Evolutionary conservation across 371 early-diverging fungal species (phyloP).

Genomic region (Mortierella polycephala): DNA sequence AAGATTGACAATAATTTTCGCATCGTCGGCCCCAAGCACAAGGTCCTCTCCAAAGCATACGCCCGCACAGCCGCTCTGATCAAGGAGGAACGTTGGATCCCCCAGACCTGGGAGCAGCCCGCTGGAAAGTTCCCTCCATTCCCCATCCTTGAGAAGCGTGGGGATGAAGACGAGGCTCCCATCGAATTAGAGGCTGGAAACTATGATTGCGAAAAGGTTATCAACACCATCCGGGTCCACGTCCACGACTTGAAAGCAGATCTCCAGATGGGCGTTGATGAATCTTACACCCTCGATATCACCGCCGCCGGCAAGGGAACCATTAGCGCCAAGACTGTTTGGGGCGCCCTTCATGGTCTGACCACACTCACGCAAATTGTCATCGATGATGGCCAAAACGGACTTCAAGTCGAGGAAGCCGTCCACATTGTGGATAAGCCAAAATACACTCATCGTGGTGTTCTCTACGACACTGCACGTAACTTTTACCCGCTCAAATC

Average conservation of each 20-base stretch:
- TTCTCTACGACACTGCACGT: slow-evolving; percentile 80
- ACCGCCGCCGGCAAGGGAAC: slow-evolving; percentile 58
- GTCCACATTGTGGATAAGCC: slow-evolving; percentile 78
- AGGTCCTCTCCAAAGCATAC: slow-evolving; percentile 36
- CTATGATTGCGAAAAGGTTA: slow-evolving; percentile 1
- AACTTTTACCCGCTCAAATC: slow-evolving; percentile 76
- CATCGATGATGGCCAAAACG: slow-evolving; percentile 54
- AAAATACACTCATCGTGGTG: slow-evolving; percentile 76
- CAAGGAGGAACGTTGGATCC: slow-evolving; percentile 49
- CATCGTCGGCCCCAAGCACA: slow-evolving; percentile 34
- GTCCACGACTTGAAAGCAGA: slow-evolving; percentile 54
- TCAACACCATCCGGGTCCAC: slow-evolving; percentile 42
- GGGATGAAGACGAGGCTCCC: slow-evolving; percentile 13
- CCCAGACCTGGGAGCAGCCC: slow-evolving; percentile 48
- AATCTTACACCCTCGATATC: slow-evolving; percentile 74
- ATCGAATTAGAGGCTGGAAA: neutral
- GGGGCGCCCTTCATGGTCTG: slow-evolving; percentile 81
- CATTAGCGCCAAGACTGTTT: slow-evolving; percentile 72
- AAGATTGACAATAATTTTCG: slow-evolving; percentile 37
- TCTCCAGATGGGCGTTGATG: slow-evolving; percentile 66
- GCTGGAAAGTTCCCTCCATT: slow-evolving; percentile 36
- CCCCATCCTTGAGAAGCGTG: slow-evolving; percentile 38
- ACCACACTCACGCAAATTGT: slow-evolving; percentile 82
- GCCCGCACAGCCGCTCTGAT: slow-evolving; percentile 40
- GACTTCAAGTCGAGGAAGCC: slow-evolving; percentile 58